Evolutionary conservation across 2,329 filamentous ascomycete genomes (phyloP).

Genomic region (Colletotrichum siamense): DNA sequence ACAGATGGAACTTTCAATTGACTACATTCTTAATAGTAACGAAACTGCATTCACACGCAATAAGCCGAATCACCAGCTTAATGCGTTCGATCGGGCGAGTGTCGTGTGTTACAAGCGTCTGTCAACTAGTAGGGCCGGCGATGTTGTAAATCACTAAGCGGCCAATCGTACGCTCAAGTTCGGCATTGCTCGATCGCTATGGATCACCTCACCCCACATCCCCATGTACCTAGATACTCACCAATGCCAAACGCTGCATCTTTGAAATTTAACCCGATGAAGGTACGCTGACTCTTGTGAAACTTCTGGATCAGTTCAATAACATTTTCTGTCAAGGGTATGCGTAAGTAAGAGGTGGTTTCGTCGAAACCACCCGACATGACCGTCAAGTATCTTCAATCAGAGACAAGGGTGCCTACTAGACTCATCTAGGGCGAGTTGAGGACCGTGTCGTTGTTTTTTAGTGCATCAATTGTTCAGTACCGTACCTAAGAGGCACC

Average conservation of each 20-base stretch:
- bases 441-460: fast-evolving
- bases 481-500: too few relatives aligned
- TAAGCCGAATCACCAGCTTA: fast-evolving
- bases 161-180: too few relatives aligned
- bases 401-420: too few relatives aligned
- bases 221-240: too few relatives aligned
- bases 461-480: too few relatives aligned
- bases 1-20: not conserved
- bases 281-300: fast-evolving
- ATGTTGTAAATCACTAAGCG: fast-evolving
- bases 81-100: fast-evolving
- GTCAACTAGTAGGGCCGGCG: fast-evolving
- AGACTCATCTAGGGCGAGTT: fast-evolving
- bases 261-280: fast-evolving
- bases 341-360: too few relatives aligned
- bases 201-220: not conserved
- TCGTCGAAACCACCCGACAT: too few relatives aligned
- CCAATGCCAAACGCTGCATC: fast-evolving
- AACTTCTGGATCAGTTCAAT: too few relatives aligned
- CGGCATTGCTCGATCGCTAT: not conserved
- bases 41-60: fast-evolving
- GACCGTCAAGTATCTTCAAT: too few relatives aligned
- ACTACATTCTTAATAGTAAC: not conserved
- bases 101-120: not conserved
- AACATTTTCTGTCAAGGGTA: fast-evolving